phyloP scores from a whole-genome alignment of 2,329 filamentous ascomycete genomes.

The Sphaerostilbella broomeana region DNA sequence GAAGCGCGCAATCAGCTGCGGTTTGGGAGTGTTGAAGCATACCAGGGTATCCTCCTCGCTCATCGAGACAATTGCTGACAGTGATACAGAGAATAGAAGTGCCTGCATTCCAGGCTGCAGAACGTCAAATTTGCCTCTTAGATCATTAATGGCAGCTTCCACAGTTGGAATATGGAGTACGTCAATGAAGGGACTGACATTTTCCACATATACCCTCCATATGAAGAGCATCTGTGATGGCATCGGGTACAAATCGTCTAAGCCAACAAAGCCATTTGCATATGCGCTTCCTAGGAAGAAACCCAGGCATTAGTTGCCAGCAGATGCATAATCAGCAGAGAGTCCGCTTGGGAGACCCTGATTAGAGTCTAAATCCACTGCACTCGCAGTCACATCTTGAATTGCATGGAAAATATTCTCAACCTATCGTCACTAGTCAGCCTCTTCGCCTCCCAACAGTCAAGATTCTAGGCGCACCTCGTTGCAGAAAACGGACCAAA shows the following conservation, averaged over 20 bases:
- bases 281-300: too few species aligned
- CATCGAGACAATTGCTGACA: slow-evolving; percentile 23
- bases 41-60: slow-evolving; percentile 16
- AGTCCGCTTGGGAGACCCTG: too few species aligned
- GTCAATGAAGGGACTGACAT: slow-evolving; percentile 27
- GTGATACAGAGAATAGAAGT: slow-evolving; percentile 22
- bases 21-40: slow-evolving; percentile 17
- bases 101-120: slow-evolving; percentile 16
- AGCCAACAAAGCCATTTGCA: too few species aligned
- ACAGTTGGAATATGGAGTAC: slow-evolving; percentile 20
- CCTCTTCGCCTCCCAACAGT: too few species aligned
- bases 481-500: slow-evolving; percentile 27
- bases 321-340: too few species aligned
- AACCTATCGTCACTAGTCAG: too few species aligned
- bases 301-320: too few species aligned
- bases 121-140: slow-evolving; percentile 19
- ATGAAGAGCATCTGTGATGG: slow-evolving; percentile 25
- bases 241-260: slow-evolving; percentile 17
- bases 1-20: slow-evolving; percentile 15
- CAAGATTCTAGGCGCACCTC: slow-evolving; percentile 17
- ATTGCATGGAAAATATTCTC: too few species aligned
- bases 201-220: slow-evolving; percentile 25
- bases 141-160: slow-evolving; percentile 14
- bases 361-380: too few species aligned
- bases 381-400: too few species aligned